Evolutionary conservation across 1,284 basidiomycete species (phyloP), one percentile per base, ranked within the genome.

Genomic region (Farysia itapuensis): DNA sequence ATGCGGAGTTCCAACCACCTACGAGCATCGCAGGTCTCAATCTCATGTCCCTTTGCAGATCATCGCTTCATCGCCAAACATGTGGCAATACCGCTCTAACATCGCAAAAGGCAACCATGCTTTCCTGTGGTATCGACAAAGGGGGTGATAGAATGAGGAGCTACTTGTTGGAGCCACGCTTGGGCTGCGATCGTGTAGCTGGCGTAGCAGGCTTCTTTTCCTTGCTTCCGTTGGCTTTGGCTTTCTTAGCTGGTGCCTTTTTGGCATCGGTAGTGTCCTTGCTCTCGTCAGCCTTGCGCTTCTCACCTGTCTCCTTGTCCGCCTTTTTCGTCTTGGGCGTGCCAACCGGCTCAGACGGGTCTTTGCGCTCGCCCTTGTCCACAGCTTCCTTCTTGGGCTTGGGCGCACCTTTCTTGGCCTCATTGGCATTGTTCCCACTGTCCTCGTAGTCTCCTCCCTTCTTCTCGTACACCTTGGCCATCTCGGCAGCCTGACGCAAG

Each of bases 401-500:
- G 5, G 79, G 79, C 5, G 58, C 61, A 5, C 78, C 78, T 35
- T 77, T 78, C 54, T 77, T 70, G 5, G 78, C 74, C 52, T 78
- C 66, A 54, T 79, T 79, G 64, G 77, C 77, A 32, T 77, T 78
- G 47, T 78, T 77, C 8, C 75, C 70, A 24, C 75, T 69, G 43
- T 79, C 77, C 43, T 78, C 74, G 64, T 79, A 79, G 11, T 49
- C 67, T 13, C 79, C 79, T 7, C 79, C 79, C 35, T 78, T 66
- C 7, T 72, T 71, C 54, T 79, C 79, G 56, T 79, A 79, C 39
- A 74, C 70, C 51, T 79, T 78, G 16, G 78, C 68, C 58, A 79
- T 71, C 59, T 79, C 77, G 42, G 67, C 49, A 0, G 58, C 58
- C 49, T 52, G 19, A n/a, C n/a, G 16, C 20, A 14, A 2, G n/a